Evolutionary conservation across 352 stramenopile species (phyloP).

Genomic region (Discostella stelligera): DNA sequence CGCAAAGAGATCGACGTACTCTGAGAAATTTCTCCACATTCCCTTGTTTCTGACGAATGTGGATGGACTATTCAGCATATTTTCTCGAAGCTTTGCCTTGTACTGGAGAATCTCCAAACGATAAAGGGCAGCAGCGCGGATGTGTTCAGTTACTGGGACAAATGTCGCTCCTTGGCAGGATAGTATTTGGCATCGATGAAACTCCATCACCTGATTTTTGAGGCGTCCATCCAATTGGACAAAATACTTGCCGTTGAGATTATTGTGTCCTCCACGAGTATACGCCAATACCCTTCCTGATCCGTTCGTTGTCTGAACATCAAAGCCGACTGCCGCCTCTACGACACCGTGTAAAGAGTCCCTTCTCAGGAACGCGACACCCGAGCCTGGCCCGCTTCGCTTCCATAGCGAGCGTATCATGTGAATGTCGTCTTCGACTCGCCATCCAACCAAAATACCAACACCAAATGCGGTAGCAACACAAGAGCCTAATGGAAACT

Average conservation of each 20-base stretch:
- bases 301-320: constrained; percentile 69
- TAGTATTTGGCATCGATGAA: constrained; percentile 66
- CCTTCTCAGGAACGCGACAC: constrained; percentile 67
- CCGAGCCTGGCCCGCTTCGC: constrained; percentile 56
- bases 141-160: constrained; percentile 76
- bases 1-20: constrained; percentile 72
- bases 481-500: constrained; percentile 76
- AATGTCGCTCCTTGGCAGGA: constrained; percentile 70
- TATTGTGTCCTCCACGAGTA: constrained; percentile 54
- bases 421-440: constrained; percentile 80
- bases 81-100: constrained; percentile 51
- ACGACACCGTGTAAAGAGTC: constrained; percentile 65
- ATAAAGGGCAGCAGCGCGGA: constrained; percentile 70
- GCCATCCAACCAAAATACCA: constrained; percentile 79
- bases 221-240: constrained; percentile 56
- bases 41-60: constrained; percentile 30
- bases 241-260: constrained; percentile 66
- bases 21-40: constrained; percentile 61
- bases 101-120: constrained; percentile 76
- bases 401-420: constrained; percentile 78
- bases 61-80: constrained; percentile 39
- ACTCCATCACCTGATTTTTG: constrained; percentile 52
- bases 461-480: constrained; percentile 77
- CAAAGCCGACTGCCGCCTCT: constrained; percentile 74
- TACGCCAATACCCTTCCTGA: constrained; percentile 61